Conservation (phyloP, 2,329 filamentous ascomycete genomes). For the Venturia pyrina region DNA sequence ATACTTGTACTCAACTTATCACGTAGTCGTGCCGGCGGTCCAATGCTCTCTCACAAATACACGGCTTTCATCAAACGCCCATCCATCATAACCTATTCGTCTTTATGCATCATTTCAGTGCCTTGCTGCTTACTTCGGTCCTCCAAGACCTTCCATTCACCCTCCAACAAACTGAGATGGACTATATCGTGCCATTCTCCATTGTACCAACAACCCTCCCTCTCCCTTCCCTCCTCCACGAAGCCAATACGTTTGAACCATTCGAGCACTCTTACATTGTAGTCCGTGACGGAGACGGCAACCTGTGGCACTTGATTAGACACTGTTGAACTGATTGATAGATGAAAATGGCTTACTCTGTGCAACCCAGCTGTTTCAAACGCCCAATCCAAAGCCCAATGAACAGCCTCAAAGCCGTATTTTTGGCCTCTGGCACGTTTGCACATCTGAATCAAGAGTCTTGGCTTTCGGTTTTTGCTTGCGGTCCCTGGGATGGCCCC, state of each 20-base stretch:
- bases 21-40: not conserved
- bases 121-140: not conserved
- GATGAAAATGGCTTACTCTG: not conserved
- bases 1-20: not conserved
- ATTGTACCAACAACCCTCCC: not conserved
- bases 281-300: not conserved
- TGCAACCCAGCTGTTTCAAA: slow-evolving; percentile 1
- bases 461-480: not conserved
- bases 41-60: not conserved
- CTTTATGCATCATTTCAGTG: not conserved
- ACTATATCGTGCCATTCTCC: slow-evolving; percentile 6
- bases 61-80: not conserved
- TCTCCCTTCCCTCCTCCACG: slow-evolving; percentile 3
- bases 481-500: not conserved
- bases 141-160: not conserved
- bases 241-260: not conserved
- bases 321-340: not conserved
- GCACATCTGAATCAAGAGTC: not conserved
- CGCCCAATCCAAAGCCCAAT: slow-evolving; percentile 7
- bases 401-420: not conserved
- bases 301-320: not conserved
- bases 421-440: not conserved
- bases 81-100: not conserved
- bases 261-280: not conserved
- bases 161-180: not conserved